Percentiles rank a stretch among this genome's conserved stretches.
Evolutionary conservation across 805 yeast species (phyloP).

Genomic region (Nakazawaea sp.): DNA sequence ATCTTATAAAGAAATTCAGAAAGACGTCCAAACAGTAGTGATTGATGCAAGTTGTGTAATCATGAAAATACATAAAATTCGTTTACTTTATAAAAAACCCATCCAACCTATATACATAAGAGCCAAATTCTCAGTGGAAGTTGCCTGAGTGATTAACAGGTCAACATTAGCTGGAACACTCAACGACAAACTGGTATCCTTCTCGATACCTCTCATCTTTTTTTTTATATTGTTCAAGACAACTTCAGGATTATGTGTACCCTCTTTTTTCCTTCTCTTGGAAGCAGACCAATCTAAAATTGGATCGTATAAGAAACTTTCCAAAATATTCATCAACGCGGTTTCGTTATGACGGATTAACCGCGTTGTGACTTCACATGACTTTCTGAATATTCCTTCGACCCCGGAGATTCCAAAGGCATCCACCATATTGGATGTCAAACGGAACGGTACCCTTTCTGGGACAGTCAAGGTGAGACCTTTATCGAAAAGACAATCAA

Average conservation of each 20-base stretch:
- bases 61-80: too few species aligned
- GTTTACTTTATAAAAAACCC: constrained; percentile 12
- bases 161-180: constrained; percentile 93
- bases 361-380: constrained; percentile 77
- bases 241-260: constrained; percentile 43
- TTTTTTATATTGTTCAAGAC: constrained; percentile 69
- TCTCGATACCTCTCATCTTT: constrained; percentile 78
- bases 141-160: constrained; percentile 75
- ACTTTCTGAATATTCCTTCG: constrained; percentile 82
- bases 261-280: constrained; percentile 30
- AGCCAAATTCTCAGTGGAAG: constrained; percentile 60
- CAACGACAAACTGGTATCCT: constrained; percentile 77
- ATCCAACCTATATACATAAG: constrained; percentile 96
- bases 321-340: constrained; percentile 81
- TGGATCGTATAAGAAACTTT: constrained; percentile 89
- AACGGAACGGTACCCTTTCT: constrained; percentile 88
- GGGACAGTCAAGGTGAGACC: constrained; percentile 70
- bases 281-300: constrained; percentile 66
- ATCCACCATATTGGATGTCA: constrained; percentile 83
- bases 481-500: constrained; percentile 92
- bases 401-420: constrained; percentile 81
- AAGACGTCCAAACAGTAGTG: too few species aligned
- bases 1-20: too few species aligned
- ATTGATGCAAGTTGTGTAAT: too few species aligned
- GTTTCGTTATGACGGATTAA: constrained; percentile 75